Evolutionary conservation across 2,329 filamentous ascomycete genomes (phyloP), one percentile per base, ranked within the genome.

Genomic region (Tolypocladium guangdongense): DNA sequence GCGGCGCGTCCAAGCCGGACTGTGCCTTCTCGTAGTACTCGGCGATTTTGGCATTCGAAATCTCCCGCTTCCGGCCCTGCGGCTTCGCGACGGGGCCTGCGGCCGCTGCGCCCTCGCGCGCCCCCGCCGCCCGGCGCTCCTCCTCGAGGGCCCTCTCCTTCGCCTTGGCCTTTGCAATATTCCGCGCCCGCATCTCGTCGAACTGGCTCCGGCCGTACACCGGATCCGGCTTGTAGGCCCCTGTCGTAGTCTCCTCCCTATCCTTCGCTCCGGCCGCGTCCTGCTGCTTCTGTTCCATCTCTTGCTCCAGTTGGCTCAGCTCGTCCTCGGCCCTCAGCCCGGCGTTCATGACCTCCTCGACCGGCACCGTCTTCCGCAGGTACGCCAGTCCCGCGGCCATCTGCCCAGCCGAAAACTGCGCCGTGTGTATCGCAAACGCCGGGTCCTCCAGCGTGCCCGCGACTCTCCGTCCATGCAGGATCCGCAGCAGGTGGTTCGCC

Each of bases 361-460:
- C 78, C 0, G 76, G 74, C 1, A 80, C 71, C 46, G 72, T 71
- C 22, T 71, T 66, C 50, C 83, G 76, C 43, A 86, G 69, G 63
- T 82, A 85, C 36, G 66, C 67, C 53, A 86, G 67, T 1, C 74
- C 82, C 43, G 61, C 71, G 18, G 67, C 63, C 18, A 75, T 68
- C 55, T 81, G 72, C 1, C 65, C 56, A 2, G 65, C 52, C 10
- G 68, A 67, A 58, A 71, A 83, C 11, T 64, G 60, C 2, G 66
- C 66, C 32, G 79, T 82, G 57, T 81, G 75, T 30, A 67, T 57
- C 37, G 68, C 67, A 49, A 79, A 72, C 5, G 68, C 69, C 2
- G 82, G 82, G 61, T 86, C 82, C 12, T 81, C 75, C 43, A 86
- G 70, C 3, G 82, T 84, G 36, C 83, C 83, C 8, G 82, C 81